These are phyloP conservation scores for Sindora glabra DNA, from an alignment of 306 rosid genomes.

Conservation along the genomic window DNA sequence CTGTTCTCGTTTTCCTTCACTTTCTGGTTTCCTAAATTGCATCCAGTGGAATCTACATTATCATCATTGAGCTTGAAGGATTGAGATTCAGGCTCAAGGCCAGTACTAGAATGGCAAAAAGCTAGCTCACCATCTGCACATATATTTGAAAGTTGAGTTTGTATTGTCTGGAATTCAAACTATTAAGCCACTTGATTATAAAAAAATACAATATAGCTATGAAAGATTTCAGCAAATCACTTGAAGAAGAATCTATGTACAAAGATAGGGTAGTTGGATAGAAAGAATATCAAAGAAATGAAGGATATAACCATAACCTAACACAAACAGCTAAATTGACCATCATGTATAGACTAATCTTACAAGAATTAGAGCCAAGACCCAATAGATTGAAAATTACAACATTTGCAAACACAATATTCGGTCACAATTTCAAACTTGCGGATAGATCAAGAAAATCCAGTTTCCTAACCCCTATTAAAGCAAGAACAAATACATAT, in stretches of 20 bases:
- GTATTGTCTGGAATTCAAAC: neutral
- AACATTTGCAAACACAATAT: neutral
- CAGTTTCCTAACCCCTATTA: neutral
- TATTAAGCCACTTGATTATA: neutral
- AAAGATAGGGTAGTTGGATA: too few species aligned
- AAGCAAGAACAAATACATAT: neutral
- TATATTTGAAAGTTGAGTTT: slow-evolving; percentile 10
- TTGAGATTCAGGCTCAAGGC: slow-evolving; percentile 32
- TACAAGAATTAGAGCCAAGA: neutral
- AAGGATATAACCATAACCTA: slow-evolving; percentile 3
- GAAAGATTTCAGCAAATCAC: neutral
- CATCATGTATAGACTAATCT: too few species aligned
- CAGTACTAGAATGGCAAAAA: slow-evolving; percentile 34
- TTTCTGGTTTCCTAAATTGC: slow-evolving; percentile 28
- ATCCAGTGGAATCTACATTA: slow-evolving; percentile 25
- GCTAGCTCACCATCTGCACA: slow-evolving; percentile 60
- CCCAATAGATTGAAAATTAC: neutral
- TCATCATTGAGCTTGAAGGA: slow-evolving; percentile 36
- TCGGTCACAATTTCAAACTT: neutral
- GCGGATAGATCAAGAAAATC: neutral
- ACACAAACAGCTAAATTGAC: neutral
- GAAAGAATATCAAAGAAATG: too few species aligned
- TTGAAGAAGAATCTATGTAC: neutral
- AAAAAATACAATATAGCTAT: too few species aligned
- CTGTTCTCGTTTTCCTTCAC: slow-evolving; percentile 31